Evolutionary conservation across 306 rosid species (phyloP), one percentile per base, ranked within the genome.

Genomic region (Pyrus bretschneideri): DNA sequence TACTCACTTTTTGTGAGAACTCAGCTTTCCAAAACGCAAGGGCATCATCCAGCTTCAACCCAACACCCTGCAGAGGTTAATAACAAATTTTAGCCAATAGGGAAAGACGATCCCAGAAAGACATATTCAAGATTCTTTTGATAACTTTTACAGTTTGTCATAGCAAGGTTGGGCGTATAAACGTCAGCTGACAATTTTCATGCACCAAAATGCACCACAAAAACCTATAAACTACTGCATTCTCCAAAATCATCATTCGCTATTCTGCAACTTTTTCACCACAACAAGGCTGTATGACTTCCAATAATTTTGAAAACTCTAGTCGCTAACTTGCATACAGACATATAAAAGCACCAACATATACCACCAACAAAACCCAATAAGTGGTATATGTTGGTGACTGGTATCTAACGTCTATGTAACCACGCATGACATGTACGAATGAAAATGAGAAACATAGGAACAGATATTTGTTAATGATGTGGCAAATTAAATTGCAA

Each of bases 21-120:
- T 92, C 99, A 6, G 88, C 85, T 87, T 85, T 92, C 99, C 99
- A 95, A 83, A 95, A 92, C 2, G 92, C 92, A 86, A 95, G 91
- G 40, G 99, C 92, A 76, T 95, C 99, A 67, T 95, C 99, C 80
- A 95, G 77, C 81, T 89, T 95, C 86, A 95, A 87, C 60, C 99
- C 97, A 87, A 90, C 97, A 81, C 99, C 96, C 97, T 95, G 71
- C 57, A 23, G 68, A 88, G 76, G 70, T 73, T 62, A 17, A 61
- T 38, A 9, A 19, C 44, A 46, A 70, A 31, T 60, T 2, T 49
- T 11, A 31, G 19, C 14, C 3, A 25, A 23, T 29, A 18, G 45
- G 25, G 33, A 27, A 44, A 5, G 25, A 17, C 33, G 64, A 17
- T 0, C 9, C 33, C 18, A 33, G 4, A 67, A 44, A 55, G 38